Conservation (phyloP, 345 rosid genomes). For the Lepidium africanum region DNA sequence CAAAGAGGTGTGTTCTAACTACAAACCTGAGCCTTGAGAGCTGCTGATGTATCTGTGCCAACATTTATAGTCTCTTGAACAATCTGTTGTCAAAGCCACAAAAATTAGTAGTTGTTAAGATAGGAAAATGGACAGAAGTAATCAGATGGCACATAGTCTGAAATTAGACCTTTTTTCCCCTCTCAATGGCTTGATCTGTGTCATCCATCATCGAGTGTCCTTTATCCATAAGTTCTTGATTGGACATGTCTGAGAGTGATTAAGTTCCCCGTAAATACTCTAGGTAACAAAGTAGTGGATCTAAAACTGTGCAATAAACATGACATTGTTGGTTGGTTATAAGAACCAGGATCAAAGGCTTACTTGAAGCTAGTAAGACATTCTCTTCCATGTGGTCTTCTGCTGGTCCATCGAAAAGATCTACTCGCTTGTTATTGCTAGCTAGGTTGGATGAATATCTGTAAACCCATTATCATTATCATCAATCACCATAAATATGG, state of each 20-base stretch:
- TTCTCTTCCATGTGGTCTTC: slow-evolving; percentile 83
- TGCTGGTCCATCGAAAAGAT: slow-evolving; percentile 81
- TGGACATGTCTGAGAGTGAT: slow-evolving; percentile 65
- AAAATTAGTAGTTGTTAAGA: not conserved
- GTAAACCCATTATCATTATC: slow-evolving; percentile 12
- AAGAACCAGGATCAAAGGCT: slow-evolving; percentile 21
- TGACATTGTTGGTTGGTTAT: not conserved
- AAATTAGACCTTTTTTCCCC: slow-evolving; percentile 45
- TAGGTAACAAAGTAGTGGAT: not conserved
- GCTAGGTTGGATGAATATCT: slow-evolving; percentile 75
- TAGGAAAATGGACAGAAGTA: not conserved
- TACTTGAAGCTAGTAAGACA: slow-evolving; percentile 82
- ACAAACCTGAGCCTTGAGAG: slow-evolving; percentile 88
- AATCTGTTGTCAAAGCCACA: slow-evolving; percentile 38
- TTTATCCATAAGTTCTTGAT: slow-evolving; percentile 61
- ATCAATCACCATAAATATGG: not conserved
- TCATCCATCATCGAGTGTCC: slow-evolving; percentile 87
- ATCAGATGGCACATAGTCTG: not conserved
- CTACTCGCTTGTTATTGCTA: slow-evolving; percentile 63
- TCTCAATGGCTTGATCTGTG: slow-evolving; percentile 92
- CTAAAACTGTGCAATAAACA: not conserved
- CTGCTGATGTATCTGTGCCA: slow-evolving; percentile 84
- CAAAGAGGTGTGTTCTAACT: not conserved
- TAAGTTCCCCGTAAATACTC: slow-evolving; percentile 5
- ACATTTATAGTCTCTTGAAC: slow-evolving; percentile 83